phyloP scores from a whole-genome alignment of 371 early-diverging fungal species.

The Mucor plumbeus region DNA sequence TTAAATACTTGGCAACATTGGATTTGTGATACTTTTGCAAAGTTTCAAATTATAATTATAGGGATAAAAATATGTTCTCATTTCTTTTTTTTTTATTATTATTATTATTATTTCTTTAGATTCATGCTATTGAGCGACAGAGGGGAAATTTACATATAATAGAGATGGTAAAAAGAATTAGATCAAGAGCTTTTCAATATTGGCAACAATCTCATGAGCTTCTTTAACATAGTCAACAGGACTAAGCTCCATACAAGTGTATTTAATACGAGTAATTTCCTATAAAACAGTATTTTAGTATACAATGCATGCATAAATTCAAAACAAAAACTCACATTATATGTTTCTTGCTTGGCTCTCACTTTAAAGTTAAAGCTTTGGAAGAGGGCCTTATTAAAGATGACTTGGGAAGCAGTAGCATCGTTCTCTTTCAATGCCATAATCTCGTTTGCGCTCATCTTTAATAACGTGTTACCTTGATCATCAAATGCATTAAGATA shows the following conservation, averaged over 20 bases:
- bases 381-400: conserved; percentile 66
- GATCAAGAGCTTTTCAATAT: conserved; percentile 47
- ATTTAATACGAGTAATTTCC: conserved; percentile 67
- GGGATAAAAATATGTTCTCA: too few relatives aligned
- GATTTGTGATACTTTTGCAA: too few relatives aligned
- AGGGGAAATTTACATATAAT: not conserved
- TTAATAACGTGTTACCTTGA: conserved; percentile 68
- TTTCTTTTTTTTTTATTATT: not conserved
- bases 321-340: conserved; percentile 62
- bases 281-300: conserved; percentile 24
- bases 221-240: conserved; percentile 72
- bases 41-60: too few relatives aligned
- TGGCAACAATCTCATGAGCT: conserved; percentile 49
- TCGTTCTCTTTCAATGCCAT: conserved; percentile 55
- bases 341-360: conserved; percentile 83
- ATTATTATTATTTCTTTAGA: too few relatives aligned
- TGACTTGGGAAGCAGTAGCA: conserved; percentile 37
- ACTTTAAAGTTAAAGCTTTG: conserved; percentile 73
- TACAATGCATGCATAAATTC: not conserved
- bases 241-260: conserved; percentile 46
- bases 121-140: not conserved
- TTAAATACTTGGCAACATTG: too few relatives aligned
- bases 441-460: conserved; percentile 75
- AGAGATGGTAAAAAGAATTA: conserved; percentile 1
- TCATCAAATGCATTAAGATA: conserved; percentile 94